phyloP scores from a whole-genome alignment of 2,329 filamentous ascomycete genomes.

The Coleophoma cylindrospora region DNA sequence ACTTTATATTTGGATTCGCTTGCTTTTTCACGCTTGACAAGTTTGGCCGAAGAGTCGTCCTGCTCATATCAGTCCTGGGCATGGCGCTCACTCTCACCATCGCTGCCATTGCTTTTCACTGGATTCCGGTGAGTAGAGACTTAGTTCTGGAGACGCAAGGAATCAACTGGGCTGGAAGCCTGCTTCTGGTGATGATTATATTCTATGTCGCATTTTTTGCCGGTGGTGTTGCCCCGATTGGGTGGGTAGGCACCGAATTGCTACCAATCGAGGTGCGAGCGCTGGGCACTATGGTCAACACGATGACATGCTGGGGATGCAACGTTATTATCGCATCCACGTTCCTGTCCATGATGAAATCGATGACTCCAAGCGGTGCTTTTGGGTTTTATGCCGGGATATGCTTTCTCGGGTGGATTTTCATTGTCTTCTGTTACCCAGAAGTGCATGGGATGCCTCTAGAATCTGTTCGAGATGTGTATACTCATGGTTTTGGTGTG shows the following conservation, averaged over 20 bases:
- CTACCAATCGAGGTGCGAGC: slow-evolving; percentile 42
- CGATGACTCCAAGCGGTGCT: slow-evolving; percentile 39
- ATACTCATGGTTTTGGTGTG: slow-evolving; percentile 41
- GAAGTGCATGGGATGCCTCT: slow-evolving; percentile 49
- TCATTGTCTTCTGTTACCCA: slow-evolving; percentile 40
- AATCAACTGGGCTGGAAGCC: slow-evolving; percentile 2
- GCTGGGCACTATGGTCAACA: slow-evolving; percentile 42
- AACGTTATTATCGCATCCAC: slow-evolving; percentile 46
- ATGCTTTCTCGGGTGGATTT: slow-evolving; percentile 39
- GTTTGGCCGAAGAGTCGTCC: slow-evolving; percentile 37
- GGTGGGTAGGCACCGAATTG: slow-evolving; percentile 42
- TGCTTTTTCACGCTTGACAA: slow-evolving; percentile 40
- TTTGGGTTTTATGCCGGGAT: slow-evolving; percentile 47
- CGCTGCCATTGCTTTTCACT: slow-evolving; percentile 39
- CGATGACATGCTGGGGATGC: slow-evolving; percentile 38
- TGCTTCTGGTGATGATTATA: slow-evolving; percentile 8
- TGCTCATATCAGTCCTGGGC: slow-evolving; percentile 36
- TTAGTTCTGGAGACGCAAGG: slow-evolving; percentile 25
- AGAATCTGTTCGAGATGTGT: slow-evolving; percentile 47
- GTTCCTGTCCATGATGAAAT: slow-evolving; percentile 44
- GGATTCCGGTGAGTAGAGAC: slow-evolving; percentile 35
- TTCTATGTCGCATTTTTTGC: slow-evolving; percentile 35
- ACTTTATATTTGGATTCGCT: slow-evolving; percentile 42
- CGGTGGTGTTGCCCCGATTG: slow-evolving; percentile 37
- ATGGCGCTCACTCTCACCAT: slow-evolving; percentile 40